These are phyloP conservation scores for Moringa oleifera DNA, from an alignment of 345 rosid species.

Conservation along the genomic window DNA sequence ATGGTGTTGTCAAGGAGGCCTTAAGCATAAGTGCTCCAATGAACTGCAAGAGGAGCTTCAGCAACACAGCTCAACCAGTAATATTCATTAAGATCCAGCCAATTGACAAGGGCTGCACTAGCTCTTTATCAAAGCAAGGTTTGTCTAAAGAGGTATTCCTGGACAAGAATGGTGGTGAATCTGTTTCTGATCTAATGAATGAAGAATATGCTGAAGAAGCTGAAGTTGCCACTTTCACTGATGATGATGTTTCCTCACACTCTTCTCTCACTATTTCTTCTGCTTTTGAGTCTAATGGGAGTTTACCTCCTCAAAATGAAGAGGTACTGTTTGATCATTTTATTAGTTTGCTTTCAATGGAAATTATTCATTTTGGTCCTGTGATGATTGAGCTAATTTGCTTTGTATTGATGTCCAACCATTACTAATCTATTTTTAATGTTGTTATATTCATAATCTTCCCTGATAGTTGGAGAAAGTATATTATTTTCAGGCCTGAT, in stretches of 20 bases:
- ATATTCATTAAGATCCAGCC: conserved; percentile 59
- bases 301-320: not conserved
- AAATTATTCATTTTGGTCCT: not conserved
- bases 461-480: not conserved
- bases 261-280: conserved; percentile 60
- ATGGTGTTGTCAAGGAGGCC: conserved; percentile 51
- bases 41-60: conserved; percentile 70
- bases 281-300: not conserved
- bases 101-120: conserved; percentile 28
- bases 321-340: not conserved
- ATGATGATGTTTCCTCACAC: conserved; percentile 77
- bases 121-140: conserved; percentile 37
- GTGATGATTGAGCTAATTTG: not conserved
- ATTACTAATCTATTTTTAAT: not conserved
- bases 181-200: conserved; percentile 41
- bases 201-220: conserved; percentile 53
- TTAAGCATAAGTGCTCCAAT: conserved; percentile 51
- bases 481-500: not conserved
- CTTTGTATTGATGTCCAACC: not conserved
- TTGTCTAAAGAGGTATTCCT: conserved; percentile 30
- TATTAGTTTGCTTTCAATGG: too few relatives aligned
- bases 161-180: conserved; percentile 48
- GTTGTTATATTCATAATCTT: not conserved
- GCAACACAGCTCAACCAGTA: conserved; percentile 68
- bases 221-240: conserved; percentile 58